Conservation (phyloP, 1,284 basidiomycete species). For the Xerocomus amazonicus region DNA sequence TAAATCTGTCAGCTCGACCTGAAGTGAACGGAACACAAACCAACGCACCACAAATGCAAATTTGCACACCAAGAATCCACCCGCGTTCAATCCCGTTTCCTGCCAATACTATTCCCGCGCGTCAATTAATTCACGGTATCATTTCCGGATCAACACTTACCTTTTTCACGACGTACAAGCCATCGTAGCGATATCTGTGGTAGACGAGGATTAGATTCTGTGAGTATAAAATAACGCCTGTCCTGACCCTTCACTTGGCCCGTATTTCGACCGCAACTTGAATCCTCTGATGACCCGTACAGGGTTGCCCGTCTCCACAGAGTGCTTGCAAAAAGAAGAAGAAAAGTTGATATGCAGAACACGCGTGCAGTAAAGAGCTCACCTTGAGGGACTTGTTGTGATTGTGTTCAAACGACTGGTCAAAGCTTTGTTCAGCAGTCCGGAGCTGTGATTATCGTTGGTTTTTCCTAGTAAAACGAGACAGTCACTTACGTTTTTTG, state of each 20-base stretch:
- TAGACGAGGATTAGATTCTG: not conserved
- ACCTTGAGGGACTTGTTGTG: slow-evolving; percentile 71
- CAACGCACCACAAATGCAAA: slow-evolving; percentile 65
- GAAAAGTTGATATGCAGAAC: not conserved
- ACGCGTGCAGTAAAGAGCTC: not conserved
- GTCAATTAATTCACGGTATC: not conserved
- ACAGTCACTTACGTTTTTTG: slow-evolving; percentile 62
- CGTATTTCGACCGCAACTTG: slow-evolving; percentile 67
- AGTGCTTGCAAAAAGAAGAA: slow-evolving; percentile 41
- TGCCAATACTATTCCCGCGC: slow-evolving; percentile 53
- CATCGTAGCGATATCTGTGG: slow-evolving; percentile 77
- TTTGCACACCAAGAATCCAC: slow-evolving; percentile 74
- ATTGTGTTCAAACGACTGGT: slow-evolving; percentile 71
- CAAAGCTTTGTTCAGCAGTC: slow-evolving; percentile 76
- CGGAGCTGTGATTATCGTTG: slow-evolving; percentile 53
- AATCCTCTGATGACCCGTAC: slow-evolving; percentile 80
- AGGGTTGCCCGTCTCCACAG: slow-evolving; percentile 69
- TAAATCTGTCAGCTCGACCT: not conserved
- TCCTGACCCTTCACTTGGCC: slow-evolving; percentile 67
- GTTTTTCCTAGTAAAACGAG: not conserved
- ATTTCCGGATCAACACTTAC: slow-evolving; percentile 31
- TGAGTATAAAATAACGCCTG: not conserved
- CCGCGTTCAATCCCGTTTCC: slow-evolving; percentile 59
- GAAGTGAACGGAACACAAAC: not conserved
- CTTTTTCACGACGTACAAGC: slow-evolving; percentile 74